Conservation (phyloP, 495 filamentous ascomycete genomes). For the Acidiella bohemica region DNA sequence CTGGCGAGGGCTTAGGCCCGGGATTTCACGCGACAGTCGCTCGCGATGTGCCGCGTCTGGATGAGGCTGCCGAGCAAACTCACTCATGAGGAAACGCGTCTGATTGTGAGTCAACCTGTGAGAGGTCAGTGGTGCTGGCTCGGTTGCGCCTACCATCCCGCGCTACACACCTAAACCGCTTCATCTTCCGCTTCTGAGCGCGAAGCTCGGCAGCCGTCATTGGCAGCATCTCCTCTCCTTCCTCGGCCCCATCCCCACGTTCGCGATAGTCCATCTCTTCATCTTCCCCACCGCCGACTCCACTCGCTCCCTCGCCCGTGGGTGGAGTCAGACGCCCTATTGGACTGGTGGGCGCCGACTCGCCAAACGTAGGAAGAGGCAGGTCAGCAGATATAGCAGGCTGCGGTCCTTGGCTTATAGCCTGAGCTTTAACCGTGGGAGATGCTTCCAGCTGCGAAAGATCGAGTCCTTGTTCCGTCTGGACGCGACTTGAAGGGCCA, state of each 20-base stretch:
- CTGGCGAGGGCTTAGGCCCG: constrained; percentile 81
- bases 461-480: too few species aligned
- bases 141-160: too few species aligned
- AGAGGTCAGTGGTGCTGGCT: too few species aligned
- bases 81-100: constrained; percentile 92
- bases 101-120: constrained; percentile 86
- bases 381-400: constrained; percentile 4
- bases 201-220: constrained; percentile 57
- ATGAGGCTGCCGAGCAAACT: constrained; percentile 90
- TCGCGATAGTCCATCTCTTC: constrained; percentile 21
- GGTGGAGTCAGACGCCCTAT: constrained; percentile 25
- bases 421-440: too few species aligned
- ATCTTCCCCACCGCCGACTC: constrained; percentile 13
- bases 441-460: too few species aligned
- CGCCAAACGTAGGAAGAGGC: constrained; percentile 9
- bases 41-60: constrained; percentile 90
- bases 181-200: constrained; percentile 85
- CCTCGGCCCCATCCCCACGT: constrained; percentile 29
- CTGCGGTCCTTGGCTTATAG: constrained; percentile 14
- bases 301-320: too few species aligned
- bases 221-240: constrained; percentile 36
- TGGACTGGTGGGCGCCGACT: constrained; percentile 30
- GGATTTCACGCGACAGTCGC: constrained; percentile 79
- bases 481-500: constrained; percentile 19
- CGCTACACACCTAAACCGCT: constrained; percentile 61